Conservation (phyloP, 2,329 filamentous ascomycete species). For the Fusarium guadeloupense region DNA sequence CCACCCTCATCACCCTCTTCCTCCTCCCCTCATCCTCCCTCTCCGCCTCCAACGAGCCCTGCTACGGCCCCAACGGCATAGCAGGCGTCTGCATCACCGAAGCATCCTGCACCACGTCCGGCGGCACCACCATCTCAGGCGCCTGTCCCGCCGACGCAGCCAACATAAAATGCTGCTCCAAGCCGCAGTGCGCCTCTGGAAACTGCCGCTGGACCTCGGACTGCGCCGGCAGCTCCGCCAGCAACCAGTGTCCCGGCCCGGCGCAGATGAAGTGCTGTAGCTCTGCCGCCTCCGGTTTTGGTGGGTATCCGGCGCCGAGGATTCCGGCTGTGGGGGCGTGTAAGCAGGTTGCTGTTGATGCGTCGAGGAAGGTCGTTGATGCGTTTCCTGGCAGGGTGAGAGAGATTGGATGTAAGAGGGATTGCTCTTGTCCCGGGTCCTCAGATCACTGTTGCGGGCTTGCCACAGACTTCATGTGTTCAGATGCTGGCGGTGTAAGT, state of each 20-base stretch:
- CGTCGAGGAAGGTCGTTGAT: slow-evolving; percentile 48
- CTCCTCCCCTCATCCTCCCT: slow-evolving; percentile 27
- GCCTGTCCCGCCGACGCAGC: slow-evolving; percentile 51
- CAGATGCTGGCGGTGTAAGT: slow-evolving; percentile 51
- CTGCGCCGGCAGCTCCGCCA: slow-evolving; percentile 46
- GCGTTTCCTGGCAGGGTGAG: slow-evolving; percentile 50
- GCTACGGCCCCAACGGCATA: slow-evolving; percentile 40
- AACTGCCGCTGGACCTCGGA: slow-evolving; percentile 53
- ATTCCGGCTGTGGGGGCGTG: slow-evolving; percentile 50
- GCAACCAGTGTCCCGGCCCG: slow-evolving; percentile 52
- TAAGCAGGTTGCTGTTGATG: slow-evolving; percentile 48
- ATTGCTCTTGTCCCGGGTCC: slow-evolving; percentile 45
- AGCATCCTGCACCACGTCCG: slow-evolving; percentile 47
- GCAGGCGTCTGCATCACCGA: slow-evolving; percentile 53
- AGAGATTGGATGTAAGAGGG: slow-evolving; percentile 48
- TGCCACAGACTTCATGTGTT: slow-evolving; percentile 52
- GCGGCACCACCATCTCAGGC: slow-evolving; percentile 51
- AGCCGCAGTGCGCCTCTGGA: slow-evolving; percentile 48
- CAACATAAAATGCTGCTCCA: slow-evolving; percentile 55
- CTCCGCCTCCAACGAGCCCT: slow-evolving; percentile 47
- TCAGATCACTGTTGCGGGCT: slow-evolving; percentile 52
- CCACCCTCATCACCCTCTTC: slow-evolving; percentile 25
- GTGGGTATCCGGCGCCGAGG: slow-evolving; percentile 47
- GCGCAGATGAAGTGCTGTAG: slow-evolving; percentile 52
- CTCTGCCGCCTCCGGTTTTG: slow-evolving; percentile 45